Conservation (phyloP, 164 flowering plant species). For the Santalum album region DNA sequence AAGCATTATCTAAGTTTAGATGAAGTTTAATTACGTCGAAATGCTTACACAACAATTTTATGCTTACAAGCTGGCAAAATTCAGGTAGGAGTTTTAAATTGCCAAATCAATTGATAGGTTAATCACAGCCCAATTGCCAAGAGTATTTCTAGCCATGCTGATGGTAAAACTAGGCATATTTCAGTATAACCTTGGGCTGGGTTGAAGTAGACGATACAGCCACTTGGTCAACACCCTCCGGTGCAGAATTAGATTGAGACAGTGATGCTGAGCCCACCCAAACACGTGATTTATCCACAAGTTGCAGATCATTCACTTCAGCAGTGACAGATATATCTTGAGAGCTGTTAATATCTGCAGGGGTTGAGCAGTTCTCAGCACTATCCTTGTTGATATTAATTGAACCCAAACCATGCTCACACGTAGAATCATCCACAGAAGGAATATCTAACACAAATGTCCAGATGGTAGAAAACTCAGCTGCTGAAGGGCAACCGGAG, state of each 20-base stretch:
- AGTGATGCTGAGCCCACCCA: constrained; percentile 39
- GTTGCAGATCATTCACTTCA: constrained; percentile 15
- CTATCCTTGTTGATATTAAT: constrained; percentile 58
- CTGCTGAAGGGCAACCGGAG: constrained; percentile 88
- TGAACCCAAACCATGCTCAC: constrained; percentile 56
- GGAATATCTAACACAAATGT: constrained; percentile 50
- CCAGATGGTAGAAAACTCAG: constrained; percentile 75
- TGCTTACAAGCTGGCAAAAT: neutral
- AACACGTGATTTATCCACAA: constrained; percentile 27
- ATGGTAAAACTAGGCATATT: neutral
- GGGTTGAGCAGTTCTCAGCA: constrained; percentile 15
- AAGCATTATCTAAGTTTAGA: neutral
- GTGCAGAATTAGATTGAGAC: constrained; percentile 20
- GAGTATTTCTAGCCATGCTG: neutral
- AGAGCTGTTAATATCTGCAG: constrained; percentile 19
- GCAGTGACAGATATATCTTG: constrained; percentile 18
- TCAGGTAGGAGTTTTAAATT: neutral
- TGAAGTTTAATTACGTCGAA: neutral
- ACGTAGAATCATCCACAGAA: constrained; percentile 35
- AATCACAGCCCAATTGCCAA: constrained; percentile 7
- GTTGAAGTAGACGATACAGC: constrained; percentile 26
- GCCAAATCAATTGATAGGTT: neutral
- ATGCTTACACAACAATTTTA: neutral
- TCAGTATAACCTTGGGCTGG: constrained; percentile 38
- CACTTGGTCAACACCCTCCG: constrained; percentile 25